Conservation (phyloP, 2,329 filamentous ascomycete species). For the Alternaria novae-zelandiae region DNA sequence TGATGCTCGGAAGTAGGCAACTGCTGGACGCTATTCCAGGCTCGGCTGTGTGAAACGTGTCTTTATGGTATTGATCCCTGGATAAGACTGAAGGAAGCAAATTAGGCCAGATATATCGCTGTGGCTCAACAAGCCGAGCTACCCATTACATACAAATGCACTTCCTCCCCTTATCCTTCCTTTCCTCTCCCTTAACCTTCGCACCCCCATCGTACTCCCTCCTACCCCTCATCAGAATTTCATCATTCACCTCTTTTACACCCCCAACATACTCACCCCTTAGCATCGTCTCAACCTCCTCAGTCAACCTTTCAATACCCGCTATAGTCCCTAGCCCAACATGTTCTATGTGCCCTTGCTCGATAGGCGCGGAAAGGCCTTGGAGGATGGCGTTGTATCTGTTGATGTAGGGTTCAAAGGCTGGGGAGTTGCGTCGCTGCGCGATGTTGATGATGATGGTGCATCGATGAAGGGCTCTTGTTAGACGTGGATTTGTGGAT, state of each 20-base stretch:
- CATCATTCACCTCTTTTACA: neutral
- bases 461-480: neutral
- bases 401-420: neutral
- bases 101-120: too few species aligned
- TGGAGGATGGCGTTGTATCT: neutral
- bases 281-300: neutral
- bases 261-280: neutral
- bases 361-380: neutral
- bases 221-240: neutral
- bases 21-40: too few species aligned
- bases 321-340: neutral
- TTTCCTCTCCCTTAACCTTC: too few species aligned
- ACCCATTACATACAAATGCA: too few species aligned
- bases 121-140: accelerated
- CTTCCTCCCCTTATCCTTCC: too few species aligned
- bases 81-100: too few species aligned
- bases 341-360: neutral
- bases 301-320: neutral
- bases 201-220: too few species aligned
- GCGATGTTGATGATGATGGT: neutral
- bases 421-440: neutral
- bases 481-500: neutral
- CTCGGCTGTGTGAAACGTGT: too few species aligned
- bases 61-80: too few species aligned
- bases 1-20: neutral